Evolutionary conservation across 2,329 filamentous ascomycete genomes (phyloP).

Genomic region (Gliomastix tumulicola): DNA sequence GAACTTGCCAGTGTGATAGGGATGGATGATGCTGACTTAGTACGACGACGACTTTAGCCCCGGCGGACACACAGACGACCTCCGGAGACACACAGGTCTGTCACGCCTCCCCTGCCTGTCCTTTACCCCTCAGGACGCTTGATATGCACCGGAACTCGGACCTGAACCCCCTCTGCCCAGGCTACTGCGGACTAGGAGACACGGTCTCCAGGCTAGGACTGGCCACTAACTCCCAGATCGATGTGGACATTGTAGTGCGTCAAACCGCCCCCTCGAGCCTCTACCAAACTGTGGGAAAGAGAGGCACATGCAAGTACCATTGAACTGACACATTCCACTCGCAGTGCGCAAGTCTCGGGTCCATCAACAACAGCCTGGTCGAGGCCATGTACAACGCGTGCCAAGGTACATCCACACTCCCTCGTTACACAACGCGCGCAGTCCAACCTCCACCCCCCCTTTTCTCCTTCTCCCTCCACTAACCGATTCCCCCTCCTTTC

Average conservation of each 20-base stretch:
- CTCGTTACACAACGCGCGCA: no score
- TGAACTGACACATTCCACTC: no score
- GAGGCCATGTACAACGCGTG: slow-evolving; percentile 45
- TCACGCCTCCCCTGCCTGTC: slow-evolving; percentile 6
- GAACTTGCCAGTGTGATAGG: no score
- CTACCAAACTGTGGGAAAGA: neutral
- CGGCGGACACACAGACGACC: slow-evolving; percentile 21
- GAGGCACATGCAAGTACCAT: slow-evolving; percentile 1
- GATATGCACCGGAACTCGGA: no score
- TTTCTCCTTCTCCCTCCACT: no score
- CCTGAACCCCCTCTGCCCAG: no score
- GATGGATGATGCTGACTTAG: slow-evolving; percentile 2
- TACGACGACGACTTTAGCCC: slow-evolving; percentile 21
- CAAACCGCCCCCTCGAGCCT: slow-evolving; percentile 3
- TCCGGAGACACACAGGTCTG: slow-evolving; percentile 20
- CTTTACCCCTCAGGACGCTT: no score
- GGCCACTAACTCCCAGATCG: slow-evolving; percentile 42
- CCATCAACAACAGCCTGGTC: slow-evolving; percentile 63
- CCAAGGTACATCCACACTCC: slow-evolving; percentile 32
- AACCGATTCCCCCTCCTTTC: no score
- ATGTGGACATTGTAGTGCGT: slow-evolving; percentile 67
- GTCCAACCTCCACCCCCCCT: no score
- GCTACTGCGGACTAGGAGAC: slow-evolving; percentile 66
- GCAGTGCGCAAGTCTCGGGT: slow-evolving; percentile 75
- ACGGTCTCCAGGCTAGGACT: slow-evolving; percentile 61